phyloP scores from a whole-genome alignment of 208 protist genomes.

The Herpetomonas samuelpessoai region DNA sequence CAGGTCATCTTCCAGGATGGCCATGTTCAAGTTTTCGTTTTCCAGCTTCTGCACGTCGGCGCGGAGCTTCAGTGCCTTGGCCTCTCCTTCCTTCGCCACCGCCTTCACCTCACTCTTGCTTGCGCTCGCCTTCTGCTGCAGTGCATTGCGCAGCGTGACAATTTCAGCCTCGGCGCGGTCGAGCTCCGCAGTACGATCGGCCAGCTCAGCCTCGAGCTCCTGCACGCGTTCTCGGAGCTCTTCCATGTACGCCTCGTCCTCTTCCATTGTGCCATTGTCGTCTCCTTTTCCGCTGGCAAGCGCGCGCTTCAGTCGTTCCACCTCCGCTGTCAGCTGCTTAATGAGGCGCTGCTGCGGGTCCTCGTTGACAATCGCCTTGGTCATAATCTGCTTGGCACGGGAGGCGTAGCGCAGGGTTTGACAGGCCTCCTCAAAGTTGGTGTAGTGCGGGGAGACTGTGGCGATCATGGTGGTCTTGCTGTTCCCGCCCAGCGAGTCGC shows the following conservation, averaged over 20 bases:
- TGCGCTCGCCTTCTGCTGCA: slow-evolving; percentile 19
- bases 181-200: slow-evolving; percentile 30
- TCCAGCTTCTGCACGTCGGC: background rate
- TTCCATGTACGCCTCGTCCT: slow-evolving; percentile 40
- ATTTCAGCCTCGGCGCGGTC: slow-evolving; percentile 36
- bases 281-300: slow-evolving; percentile 28
- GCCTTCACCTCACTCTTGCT: slow-evolving; percentile 2
- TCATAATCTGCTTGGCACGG: slow-evolving; percentile 91
- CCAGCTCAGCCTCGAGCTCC: slow-evolving; percentile 35
- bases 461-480: slow-evolving; percentile 96
- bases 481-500: slow-evolving; percentile 87
- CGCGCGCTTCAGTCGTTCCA: slow-evolving; percentile 57
- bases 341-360: slow-evolving; percentile 88
- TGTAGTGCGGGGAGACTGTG: slow-evolving; percentile 84
- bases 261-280: slow-evolving; percentile 27
- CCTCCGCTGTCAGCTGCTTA: slow-evolving; percentile 59
- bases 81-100: slow-evolving; percentile 2
- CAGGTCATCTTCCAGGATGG: background rate
- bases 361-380: slow-evolving; percentile 88
- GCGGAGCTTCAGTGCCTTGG: background rate
- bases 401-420: slow-evolving; percentile 92
- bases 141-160: slow-evolving; percentile 18
- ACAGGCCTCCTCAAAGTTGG: slow-evolving; percentile 91
- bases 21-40: background rate
- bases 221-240: slow-evolving; percentile 42